Percentiles rank a stretch among this genome's conserved stretches.
Conservation (phyloP, 768 basidiomycete species). For the Antrodiella citrinella region DNA sequence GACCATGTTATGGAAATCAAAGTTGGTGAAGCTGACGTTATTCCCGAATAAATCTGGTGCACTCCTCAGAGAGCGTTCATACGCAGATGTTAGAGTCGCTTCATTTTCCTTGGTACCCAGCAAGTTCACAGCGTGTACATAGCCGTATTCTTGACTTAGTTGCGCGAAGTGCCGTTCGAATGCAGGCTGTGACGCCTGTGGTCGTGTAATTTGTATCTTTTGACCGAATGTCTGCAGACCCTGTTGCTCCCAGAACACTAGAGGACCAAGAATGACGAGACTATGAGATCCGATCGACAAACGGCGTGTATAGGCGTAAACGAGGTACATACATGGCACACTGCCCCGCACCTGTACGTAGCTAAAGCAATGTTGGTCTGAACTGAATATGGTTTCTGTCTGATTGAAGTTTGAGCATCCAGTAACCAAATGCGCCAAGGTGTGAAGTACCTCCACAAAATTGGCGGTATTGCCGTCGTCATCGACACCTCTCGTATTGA, state of each 20-base stretch:
- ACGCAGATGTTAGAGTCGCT: conserved; percentile 72
- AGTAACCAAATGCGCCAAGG: conserved; percentile 2
- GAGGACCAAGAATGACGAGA: conserved; percentile 2
- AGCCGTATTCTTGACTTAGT: conserved; percentile 78
- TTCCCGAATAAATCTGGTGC: conserved; percentile 57
- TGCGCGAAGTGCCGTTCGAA: conserved; percentile 92
- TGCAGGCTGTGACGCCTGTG: conserved; percentile 92
- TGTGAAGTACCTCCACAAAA: conserved; percentile 75
- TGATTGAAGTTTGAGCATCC: conserved; percentile 21
- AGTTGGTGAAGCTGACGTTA: conserved; percentile 73
- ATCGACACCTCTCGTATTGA: conserved; percentile 94
- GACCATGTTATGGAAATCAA: conserved; percentile 89
- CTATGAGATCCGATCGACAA: conserved; percentile 5
- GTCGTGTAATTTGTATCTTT: conserved; percentile 89
- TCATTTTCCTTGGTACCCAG: conserved; percentile 93
- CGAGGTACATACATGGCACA: conserved; percentile 71
- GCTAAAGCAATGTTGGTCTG: conserved; percentile 81
- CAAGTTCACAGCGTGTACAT: conserved; percentile 83
- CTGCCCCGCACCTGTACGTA: conserved; percentile 93
- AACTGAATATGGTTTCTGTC: conserved; percentile 89
- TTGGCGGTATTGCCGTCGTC: conserved; percentile 94
- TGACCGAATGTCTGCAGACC: conserved; percentile 92
- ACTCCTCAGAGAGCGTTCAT: conserved; percentile 69
- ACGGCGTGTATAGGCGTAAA: too few species aligned
- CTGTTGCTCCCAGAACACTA: conserved; percentile 99